Conservation (phyloP, 768 basidiomycete genomes). For the Pleurotus eryngii region DNA sequence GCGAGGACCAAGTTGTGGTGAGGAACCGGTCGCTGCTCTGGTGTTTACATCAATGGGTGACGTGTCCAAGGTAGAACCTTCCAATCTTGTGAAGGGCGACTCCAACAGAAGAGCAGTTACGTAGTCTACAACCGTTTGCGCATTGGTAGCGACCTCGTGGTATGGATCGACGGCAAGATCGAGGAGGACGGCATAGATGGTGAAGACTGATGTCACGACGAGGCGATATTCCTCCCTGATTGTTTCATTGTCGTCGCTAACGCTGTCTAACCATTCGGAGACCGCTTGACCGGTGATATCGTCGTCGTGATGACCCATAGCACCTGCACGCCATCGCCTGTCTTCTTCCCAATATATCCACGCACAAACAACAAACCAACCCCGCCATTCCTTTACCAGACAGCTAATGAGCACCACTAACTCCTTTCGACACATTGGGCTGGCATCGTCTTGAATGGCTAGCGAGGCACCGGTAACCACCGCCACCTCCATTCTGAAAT, state of each 20-base stretch:
- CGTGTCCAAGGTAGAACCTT: slow-evolving; percentile 57
- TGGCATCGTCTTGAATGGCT: slow-evolving; percentile 89
- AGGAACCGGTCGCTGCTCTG: slow-evolving; percentile 29
- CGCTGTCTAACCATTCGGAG: slow-evolving; percentile 72
- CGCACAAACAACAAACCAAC: slow-evolving; percentile 93
- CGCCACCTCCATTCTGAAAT: slow-evolving; percentile 88
- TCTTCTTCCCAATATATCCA: slow-evolving; percentile 98
- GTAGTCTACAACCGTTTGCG: slow-evolving; percentile 90
- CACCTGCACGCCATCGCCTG: slow-evolving; percentile 51
- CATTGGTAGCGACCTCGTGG: slow-evolving; percentile 86
- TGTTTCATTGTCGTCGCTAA: slow-evolving; percentile 56
- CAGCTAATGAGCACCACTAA: slow-evolving; percentile 87
- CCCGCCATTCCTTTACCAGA: slow-evolving; percentile 94
- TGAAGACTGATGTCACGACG: slow-evolving; percentile 89
- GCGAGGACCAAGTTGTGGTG: slow-evolving; percentile 36
- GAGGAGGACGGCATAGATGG: slow-evolving; percentile 82
- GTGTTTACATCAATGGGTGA: slow-evolving; percentile 38
- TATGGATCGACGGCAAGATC: slow-evolving; percentile 94
- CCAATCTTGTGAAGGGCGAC: slow-evolving; percentile 79
- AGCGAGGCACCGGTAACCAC: slow-evolving; percentile 87
- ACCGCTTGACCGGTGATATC: slow-evolving; percentile 72
- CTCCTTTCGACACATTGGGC: slow-evolving; percentile 95
- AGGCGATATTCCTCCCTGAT: slow-evolving; percentile 77
- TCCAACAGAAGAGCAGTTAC: slow-evolving; percentile 86
- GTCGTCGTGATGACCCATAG: slow-evolving; percentile 49